Base-by-base conservation (phyloP, 2,329 filamentous ascomycete genomes). In the Chaetomium sp. region DNA sequence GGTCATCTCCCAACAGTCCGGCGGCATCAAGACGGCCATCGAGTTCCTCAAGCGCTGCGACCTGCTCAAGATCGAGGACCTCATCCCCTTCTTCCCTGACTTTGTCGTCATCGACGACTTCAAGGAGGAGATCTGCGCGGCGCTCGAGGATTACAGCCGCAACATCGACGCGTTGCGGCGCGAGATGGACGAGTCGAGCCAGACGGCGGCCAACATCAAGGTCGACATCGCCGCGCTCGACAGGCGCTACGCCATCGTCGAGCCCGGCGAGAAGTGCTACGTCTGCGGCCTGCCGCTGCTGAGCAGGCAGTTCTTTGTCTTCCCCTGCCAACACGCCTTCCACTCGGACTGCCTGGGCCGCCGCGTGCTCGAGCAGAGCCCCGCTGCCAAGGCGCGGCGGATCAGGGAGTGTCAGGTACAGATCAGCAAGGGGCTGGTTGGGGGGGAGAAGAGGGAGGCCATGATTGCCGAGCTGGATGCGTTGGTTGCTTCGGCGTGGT, bases 21-120 rank as follows among this genome's bases (percentile, higher is more conserved):
- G 90, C 65, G 91, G 92, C 59, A 97, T 98, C 82, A 97, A 92
- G 78, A 85, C 90, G 35, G 95, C 95, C 2, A 96, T 99, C 70
- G 92, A 96, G 67, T 97, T 99, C 74, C 83, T 98, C 13, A 92
- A 92, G 70, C 89, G 92, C 10, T 97, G 94, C 75, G 93, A 97
- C 66, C 83, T 98, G 13, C 85, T 99, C 57, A 90, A 90, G 68
- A 99, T 99, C 68, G 95, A 99, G 78, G 95, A 99, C 73, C 80
- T 99, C 33, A 98, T 99, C 49, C 95, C 95, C 0, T 97, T 99
- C 81, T 99, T 99, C 79, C 95, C 95, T 0, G 95, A 99, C 75
- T 99, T 99, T 74, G 93, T 98, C 27, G 91, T 98, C 59, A 98
- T 99, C 67, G 95, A 99, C 75, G 95, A 98, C 76, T 99, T 99